Percentiles rank a stretch among this genome's conserved stretches.
Evolutionary conservation across 768 basidiomycete species (phyloP).

Genomic region (Boletus insuetus): DNA sequence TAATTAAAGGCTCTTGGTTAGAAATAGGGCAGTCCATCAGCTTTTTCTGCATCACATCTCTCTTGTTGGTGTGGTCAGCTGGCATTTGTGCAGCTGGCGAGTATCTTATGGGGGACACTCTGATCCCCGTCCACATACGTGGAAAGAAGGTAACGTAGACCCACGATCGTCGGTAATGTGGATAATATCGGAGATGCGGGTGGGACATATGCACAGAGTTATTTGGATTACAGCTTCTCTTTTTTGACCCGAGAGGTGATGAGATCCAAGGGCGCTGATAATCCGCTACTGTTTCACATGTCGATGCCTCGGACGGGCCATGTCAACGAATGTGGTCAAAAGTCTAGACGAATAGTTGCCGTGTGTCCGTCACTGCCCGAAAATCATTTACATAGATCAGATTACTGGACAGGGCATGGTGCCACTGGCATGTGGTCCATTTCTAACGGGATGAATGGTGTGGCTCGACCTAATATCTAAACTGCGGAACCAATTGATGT

Average conservation of each 20-base stretch:
- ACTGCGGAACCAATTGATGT: neutral
- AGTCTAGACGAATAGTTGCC: conserved; percentile 6
- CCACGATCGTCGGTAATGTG: conserved; percentile 23
- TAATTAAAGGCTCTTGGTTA: conserved; percentile 68
- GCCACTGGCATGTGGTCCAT: too few relatives aligned
- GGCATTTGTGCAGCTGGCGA: conserved; percentile 75
- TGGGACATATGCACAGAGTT: conserved; percentile 1
- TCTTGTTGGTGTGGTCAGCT: conserved; percentile 65
- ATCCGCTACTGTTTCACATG: neutral
- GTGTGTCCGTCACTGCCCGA: neutral
- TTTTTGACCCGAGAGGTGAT: neutral
- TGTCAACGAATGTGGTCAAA: neutral
- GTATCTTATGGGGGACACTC: conserved; percentile 51
- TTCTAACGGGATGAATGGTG: neutral
- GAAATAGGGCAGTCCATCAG: conserved; percentile 77
- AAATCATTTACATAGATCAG: neutral
- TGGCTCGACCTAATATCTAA: neutral
- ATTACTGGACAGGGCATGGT: neutral
- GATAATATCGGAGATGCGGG: neutral
- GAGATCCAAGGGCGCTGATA: neutral
- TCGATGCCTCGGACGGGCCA: conserved; percentile 8
- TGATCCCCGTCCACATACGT: conserved; percentile 20
- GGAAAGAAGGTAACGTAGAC: conserved; percentile 23
- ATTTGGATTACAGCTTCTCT: neutral
- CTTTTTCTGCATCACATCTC: conserved; percentile 82